Conservation (phyloP, 2,329 filamentous ascomycete species). For the Hansfordia pulvinata region DNA sequence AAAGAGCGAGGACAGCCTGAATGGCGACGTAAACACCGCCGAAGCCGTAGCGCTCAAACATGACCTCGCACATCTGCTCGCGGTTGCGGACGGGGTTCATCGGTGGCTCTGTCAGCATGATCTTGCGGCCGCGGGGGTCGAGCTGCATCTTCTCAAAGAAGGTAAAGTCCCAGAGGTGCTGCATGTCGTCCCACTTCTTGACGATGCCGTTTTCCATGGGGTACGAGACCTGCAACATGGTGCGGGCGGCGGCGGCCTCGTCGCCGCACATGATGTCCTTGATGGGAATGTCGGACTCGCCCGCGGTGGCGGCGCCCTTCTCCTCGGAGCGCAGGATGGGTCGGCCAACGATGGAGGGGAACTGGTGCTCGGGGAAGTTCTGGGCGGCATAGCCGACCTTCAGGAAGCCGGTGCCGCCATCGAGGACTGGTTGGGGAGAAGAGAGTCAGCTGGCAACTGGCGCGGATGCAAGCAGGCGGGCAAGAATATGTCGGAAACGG, state of each 20-base stretch:
- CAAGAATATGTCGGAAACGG: conserved; percentile 1
- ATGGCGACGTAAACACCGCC: conserved; percentile 97
- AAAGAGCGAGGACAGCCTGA: conserved; percentile 88
- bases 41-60: conserved; percentile 96
- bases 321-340: conserved; percentile 97
- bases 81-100: conserved; percentile 97
- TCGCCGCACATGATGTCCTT: conserved; percentile 99
- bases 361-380: conserved; percentile 99
- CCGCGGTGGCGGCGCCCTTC: conserved; percentile 42
- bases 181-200: conserved; percentile 99
- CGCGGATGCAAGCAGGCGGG: conserved; percentile 9
- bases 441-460: conserved; percentile 5
- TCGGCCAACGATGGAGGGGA: conserved; percentile 93
- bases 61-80: conserved; percentile 97
- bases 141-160: conserved; percentile 96
- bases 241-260: conserved; percentile 87
- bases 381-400: conserved; percentile 98
- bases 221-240: conserved; percentile 97
- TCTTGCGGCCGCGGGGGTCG: conserved; percentile 85
- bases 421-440: conserved; percentile 57
- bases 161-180: conserved; percentile 98
- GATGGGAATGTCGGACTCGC: conserved; percentile 59
- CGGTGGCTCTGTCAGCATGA: conserved; percentile 89
- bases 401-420: conserved; percentile 98
- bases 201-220: conserved; percentile 99